phyloP scores from a whole-genome alignment of 1,139 yeast species.

The Waltiozyma sp. region DNA sequence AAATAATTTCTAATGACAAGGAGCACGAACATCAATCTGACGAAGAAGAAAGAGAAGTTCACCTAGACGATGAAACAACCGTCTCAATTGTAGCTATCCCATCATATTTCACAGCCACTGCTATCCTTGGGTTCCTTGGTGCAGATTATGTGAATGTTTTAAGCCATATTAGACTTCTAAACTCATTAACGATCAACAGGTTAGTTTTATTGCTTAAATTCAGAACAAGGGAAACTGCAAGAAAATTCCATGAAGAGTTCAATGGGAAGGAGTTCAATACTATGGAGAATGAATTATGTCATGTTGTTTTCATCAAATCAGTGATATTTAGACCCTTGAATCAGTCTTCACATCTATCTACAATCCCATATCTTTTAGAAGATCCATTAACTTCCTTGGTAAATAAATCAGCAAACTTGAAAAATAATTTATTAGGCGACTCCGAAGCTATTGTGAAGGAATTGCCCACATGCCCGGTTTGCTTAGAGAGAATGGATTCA shows the following conservation, averaged over 20 bases:
- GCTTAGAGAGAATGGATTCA: slow-evolving; percentile 83
- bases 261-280: slow-evolving; percentile 74
- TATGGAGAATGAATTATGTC: slow-evolving; percentile 85
- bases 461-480: slow-evolving; percentile 89
- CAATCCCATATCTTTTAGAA: slow-evolving; percentile 54
- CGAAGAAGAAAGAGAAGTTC: slow-evolving; percentile 17
- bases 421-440: neutral
- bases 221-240: slow-evolving; percentile 41
- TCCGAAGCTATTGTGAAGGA: slow-evolving; percentile 32
- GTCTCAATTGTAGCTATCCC: slow-evolving; percentile 80
- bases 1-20: neutral
- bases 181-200: slow-evolving; percentile 57
- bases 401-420: slow-evolving; percentile 12
- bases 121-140: slow-evolving; percentile 68
- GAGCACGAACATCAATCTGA: slow-evolving; percentile 3
- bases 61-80: slow-evolving; percentile 47
- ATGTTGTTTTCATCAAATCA: slow-evolving; percentile 59
- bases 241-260: slow-evolving; percentile 49
- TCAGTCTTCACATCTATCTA: slow-evolving; percentile 11
- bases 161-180: slow-evolving; percentile 63
- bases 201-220: slow-evolving; percentile 74
- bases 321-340: slow-evolving; percentile 31
- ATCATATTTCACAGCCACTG: slow-evolving; percentile 78
- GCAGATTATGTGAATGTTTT: slow-evolving; percentile 43
- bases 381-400: slow-evolving; percentile 55